A percentile compares a stretch with the other conserved stretches of the same genome.
Conservation (phyloP, 768 basidiomycete species). For the Harrya chromipes region DNA sequence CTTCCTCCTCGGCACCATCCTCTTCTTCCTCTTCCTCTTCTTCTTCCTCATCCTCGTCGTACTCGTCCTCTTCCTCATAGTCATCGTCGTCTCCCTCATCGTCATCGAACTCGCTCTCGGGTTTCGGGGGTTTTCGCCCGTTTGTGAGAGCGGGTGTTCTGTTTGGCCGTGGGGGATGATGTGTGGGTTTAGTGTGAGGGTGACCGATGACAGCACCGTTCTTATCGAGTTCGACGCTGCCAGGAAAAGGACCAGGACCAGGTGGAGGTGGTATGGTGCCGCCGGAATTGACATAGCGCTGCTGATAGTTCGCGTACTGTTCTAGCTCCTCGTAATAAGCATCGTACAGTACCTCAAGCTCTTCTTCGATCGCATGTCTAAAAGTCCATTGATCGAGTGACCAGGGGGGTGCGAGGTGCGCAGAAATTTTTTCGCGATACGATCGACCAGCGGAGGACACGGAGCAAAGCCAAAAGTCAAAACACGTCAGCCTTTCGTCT, state of each 20-base stretch:
- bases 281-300: conserved; percentile 89
- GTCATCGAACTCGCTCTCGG: conserved; percentile 65
- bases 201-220: conserved; percentile 66
- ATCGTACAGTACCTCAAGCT: conserved; percentile 99
- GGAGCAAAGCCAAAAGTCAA: conserved; percentile 23
- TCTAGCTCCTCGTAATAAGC: conserved; percentile 99
- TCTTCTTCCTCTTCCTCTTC: conserved; percentile 73
- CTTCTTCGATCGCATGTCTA: conserved; percentile 97
- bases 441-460: conserved; percentile 16
- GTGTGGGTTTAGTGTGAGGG: conserved; percentile 29
- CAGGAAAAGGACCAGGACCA: conserved; percentile 97
- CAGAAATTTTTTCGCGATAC: conserved; percentile 16
- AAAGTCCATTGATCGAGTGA: conserved; percentile 18
- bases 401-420: conserved; percentile 8
- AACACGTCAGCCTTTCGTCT: conserved; percentile 20
- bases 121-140: conserved; percentile 44
- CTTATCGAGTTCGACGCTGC: conserved; percentile 95
- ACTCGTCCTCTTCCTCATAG: conserved; percentile 52
- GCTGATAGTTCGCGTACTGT: conserved; percentile 97
- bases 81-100: conserved; percentile 58
- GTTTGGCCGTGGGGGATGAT: conserved; percentile 40
- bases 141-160: conserved; percentile 34
- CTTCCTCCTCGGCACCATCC: conserved; percentile 61
- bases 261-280: conserved; percentile 89
- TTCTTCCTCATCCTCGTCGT: conserved; percentile 60